Evolutionary conservation across 495 filamentous ascomycete genomes (phyloP).

Genomic region (Rhizodiscina lignyota): DNA sequence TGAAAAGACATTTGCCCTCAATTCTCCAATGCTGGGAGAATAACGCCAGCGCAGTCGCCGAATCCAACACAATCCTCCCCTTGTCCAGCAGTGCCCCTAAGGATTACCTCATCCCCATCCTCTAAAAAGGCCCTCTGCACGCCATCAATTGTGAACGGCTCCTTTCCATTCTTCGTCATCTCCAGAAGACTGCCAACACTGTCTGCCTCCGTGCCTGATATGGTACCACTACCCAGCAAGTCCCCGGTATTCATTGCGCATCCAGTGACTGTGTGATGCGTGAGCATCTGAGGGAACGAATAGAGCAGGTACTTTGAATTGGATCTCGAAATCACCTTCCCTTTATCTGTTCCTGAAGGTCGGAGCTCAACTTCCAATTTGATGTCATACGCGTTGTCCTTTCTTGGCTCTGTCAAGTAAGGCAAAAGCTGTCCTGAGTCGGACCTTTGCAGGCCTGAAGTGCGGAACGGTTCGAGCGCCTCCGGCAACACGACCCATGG

Average conservation of each 20-base stretch:
- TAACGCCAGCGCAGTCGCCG: conserved; percentile 21
- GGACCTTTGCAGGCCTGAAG: conserved; percentile 42
- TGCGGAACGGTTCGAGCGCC: conserved; percentile 56
- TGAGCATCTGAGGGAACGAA: conserved; percentile 89
- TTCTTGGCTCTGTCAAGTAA: conserved; percentile 50
- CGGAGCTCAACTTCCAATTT: conserved; percentile 51
- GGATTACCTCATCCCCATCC: conserved; percentile 65
- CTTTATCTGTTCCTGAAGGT: conserved; percentile 9
- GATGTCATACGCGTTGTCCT: conserved; percentile 56
- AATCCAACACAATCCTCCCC: conserved; percentile 27
- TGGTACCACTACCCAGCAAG: conserved; percentile 76
- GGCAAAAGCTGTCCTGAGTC: conserved; percentile 46
- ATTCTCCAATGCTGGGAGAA: conserved; percentile 18
- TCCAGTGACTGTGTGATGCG: conserved; percentile 77
- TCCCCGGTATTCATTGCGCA: conserved; percentile 73
- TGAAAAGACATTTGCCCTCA: too few relatives aligned
- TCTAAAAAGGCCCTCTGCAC: conserved; percentile 61
- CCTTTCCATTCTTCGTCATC: conserved; percentile 55
- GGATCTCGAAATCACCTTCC: conserved; percentile 48
- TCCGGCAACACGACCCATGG: conserved; percentile 81
- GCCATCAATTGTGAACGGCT: conserved; percentile 49
- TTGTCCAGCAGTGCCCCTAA: conserved; percentile 48
- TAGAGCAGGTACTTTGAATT: conserved; percentile 60
- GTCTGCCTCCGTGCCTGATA: conserved; percentile 48
- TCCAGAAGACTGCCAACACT: conserved; percentile 65